Base-by-base conservation (phyloP, 106 monocot genomes). In the Platanthera guangdongensis region DNA sequence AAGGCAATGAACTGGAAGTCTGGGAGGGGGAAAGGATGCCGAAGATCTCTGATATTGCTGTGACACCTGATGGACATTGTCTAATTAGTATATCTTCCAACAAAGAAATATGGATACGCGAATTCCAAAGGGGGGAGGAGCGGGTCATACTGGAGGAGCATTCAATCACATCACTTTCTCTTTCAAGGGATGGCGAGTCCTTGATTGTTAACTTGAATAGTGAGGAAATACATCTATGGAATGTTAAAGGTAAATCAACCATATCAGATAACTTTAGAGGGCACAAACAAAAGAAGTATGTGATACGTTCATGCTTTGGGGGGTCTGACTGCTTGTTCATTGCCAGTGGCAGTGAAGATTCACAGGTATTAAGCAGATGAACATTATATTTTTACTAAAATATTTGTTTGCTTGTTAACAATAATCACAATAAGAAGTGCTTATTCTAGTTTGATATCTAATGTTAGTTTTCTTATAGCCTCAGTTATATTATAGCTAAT, bases 271-370 rank as follows among this genome's bases (percentile, higher is more conserved):
- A 48, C 57, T 89, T 87, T 71, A 85, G 50, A 68, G 92, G 92
- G 3, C 92, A 92, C 85, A 87, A 81, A 80, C 92, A 92, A 63
- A 81, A 76, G 52, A 79, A 89, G 60, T 92, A 87, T 76, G 89
- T 87, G 47, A 92, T 92, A 74, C 75, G 92, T 30, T 92, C 92
- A 70, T 92, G 92, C 80, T 92, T 92, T 82, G 92, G 92, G 11
- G 92, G 92, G 47, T 83, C 83, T 39, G 68, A 81, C 75, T 80
- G 81, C 57, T 77, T 80, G 52, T 92, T 92, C 74, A 82, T 92
- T 79, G 89, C 92, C 50, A 89, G 92, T 72, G 92, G 92, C 11
- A 92, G 92, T 74, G 89, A 92, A 62, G 87, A 92, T 57, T 87
- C 85, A 16, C 83, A 89, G 92, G 92, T 92, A 81, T 16, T 70